phyloP scores from a whole-genome alignment of 2,329 filamentous ascomycete genomes.

The Pseudonectria buxi region DNA sequence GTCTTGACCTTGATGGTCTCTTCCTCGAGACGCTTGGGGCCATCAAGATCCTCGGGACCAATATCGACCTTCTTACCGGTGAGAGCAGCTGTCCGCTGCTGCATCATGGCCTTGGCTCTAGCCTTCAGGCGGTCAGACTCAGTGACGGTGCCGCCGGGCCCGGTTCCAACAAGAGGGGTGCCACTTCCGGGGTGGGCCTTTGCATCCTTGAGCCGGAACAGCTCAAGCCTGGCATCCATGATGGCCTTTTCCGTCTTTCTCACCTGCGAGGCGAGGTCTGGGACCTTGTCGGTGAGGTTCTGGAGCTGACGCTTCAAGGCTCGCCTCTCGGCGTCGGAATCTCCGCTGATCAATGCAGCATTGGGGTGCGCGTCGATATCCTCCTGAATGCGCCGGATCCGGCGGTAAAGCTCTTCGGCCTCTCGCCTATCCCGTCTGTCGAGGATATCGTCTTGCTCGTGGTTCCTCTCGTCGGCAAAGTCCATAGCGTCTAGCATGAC shows the following conservation, averaged over 20 bases:
- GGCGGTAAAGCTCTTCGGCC: constrained; percentile 87
- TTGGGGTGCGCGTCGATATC: constrained; percentile 92
- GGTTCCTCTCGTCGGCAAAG: constrained; percentile 83
- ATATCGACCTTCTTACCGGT: constrained; percentile 73
- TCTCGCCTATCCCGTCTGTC: constrained; percentile 87
- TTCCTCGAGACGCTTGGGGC: constrained; percentile 79
- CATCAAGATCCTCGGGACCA: constrained; percentile 65
- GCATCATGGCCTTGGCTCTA: constrained; percentile 96
- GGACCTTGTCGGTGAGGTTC: constrained; percentile 79
- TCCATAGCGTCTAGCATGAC: constrained; percentile 93
- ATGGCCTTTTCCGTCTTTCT: constrained; percentile 87
- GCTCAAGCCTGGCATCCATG: constrained; percentile 80
- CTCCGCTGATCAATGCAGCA: constrained; percentile 57
- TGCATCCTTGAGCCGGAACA: constrained; percentile 89
- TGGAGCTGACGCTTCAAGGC: constrained; percentile 85
- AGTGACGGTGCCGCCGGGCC: constrained; percentile 82
- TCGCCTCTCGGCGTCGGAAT: constrained; percentile 83
- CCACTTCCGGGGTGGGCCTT: constrained; percentile 83
- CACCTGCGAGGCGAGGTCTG: constrained; percentile 86
- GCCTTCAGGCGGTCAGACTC: constrained; percentile 94
- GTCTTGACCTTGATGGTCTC: constrained; percentile 74
- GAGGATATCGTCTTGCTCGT: constrained; percentile 85
- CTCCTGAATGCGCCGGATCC: constrained; percentile 84
- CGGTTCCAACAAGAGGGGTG: constrained; percentile 79
- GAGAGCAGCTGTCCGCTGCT: constrained; percentile 87